Evolutionary conservation across 805 yeast genomes (phyloP).

Genomic region (Myxozyma udenii): DNA sequence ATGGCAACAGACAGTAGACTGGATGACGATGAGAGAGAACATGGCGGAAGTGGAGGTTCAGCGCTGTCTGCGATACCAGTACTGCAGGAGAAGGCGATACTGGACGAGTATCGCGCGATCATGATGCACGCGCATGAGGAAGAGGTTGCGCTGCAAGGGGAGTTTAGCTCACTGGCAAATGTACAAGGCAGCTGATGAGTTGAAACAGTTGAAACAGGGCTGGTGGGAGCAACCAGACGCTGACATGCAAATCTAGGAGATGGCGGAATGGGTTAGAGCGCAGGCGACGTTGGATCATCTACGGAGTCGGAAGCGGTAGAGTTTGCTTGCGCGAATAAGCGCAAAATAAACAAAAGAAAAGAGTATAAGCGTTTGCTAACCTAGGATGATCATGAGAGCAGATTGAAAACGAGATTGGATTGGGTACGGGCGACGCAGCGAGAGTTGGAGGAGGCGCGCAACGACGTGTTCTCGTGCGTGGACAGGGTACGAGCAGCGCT

Average conservation of each 20-base stretch:
- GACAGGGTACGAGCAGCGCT: conserved; percentile 21
- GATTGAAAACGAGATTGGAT: conserved; percentile 15
- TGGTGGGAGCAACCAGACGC: not conserved
- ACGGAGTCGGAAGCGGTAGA: conserved; percentile 23
- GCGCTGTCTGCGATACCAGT: not conserved
- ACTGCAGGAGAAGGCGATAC: conserved; percentile 7
- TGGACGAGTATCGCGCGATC: conserved; percentile 12
- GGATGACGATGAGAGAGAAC: not conserved
- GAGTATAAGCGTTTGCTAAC: too few species aligned
- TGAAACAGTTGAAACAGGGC: not conserved
- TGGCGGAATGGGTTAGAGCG: conserved; percentile 16
- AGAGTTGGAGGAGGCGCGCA: conserved; percentile 15
- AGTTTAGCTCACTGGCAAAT: conserved; percentile 4
- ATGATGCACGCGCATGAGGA: conserved; percentile 17
- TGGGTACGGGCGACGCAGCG: conserved; percentile 13
- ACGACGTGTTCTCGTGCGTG: conserved; percentile 15
- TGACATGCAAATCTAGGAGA: conserved; percentile 2
- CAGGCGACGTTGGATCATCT: conserved; percentile 15
- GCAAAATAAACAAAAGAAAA: too few species aligned
- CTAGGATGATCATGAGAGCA: too few species aligned
- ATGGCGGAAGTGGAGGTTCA: not conserved
- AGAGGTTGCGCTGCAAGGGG: conserved; percentile 11
- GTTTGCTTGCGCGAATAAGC: too few species aligned
- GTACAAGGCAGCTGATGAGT: not conserved
- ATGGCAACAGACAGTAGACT: not conserved